A percentile compares a stretch with the other conserved stretches of the same genome.
Conservation (phyloP, 148 eudicot genomes). For the Persicaria tinctoria region DNA sequence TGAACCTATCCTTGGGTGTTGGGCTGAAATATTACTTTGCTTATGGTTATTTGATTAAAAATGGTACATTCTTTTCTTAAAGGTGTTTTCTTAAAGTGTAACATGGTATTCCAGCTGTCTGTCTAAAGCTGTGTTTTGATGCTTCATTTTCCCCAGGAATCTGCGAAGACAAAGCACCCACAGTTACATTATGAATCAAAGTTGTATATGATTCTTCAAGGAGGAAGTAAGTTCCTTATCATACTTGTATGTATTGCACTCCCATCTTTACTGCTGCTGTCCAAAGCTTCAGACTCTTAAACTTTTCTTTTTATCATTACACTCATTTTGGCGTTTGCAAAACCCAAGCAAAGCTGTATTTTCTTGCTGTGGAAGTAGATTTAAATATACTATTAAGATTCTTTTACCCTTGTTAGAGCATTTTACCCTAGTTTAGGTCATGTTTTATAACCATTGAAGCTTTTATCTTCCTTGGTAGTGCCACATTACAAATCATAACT, state of each 20-base stretch:
- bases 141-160: slow-evolving; percentile 43
- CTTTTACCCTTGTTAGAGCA: not conserved
- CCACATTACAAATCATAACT: not conserved
- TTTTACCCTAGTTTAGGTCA: not conserved
- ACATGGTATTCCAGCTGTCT: too few relatives aligned
- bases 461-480: not conserved
- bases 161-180: slow-evolving; percentile 92
- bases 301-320: not conserved
- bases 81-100: not conserved
- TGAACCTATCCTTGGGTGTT: not conserved
- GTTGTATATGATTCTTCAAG: slow-evolving; percentile 87
- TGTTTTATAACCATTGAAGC: not conserved
- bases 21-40: not conserved
- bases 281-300: not conserved
- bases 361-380: not conserved
- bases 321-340: not conserved
- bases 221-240: slow-evolving; percentile 75
- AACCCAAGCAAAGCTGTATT: not conserved
- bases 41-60: not conserved
- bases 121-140: not conserved
- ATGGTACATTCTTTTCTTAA: not conserved
- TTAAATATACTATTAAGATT: not conserved
- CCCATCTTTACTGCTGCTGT: not conserved
- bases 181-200: slow-evolving; percentile 99
- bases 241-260: not conserved